Percentiles rank a stretch among this genome's conserved stretches.
Evolutionary conservation across 805 yeast species (phyloP).

Genomic region (Saturnispora halmiae): DNA sequence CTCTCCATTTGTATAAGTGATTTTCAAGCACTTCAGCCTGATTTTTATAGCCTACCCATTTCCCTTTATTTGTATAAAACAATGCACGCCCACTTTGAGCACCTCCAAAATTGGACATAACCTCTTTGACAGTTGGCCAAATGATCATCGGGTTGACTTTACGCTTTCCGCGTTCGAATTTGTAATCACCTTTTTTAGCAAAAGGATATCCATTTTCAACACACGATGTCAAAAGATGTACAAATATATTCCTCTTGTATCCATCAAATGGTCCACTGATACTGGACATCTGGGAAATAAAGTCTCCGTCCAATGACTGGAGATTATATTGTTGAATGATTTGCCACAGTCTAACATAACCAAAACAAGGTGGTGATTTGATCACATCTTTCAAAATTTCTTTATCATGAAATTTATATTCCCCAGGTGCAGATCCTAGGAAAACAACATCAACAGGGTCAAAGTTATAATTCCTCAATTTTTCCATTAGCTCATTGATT

Average conservation of each 20-base stretch:
- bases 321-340: conserved; percentile 30
- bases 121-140: conserved; percentile 28
- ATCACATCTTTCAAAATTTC: conserved; percentile 10
- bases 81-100: conserved; percentile 26
- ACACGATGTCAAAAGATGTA: conserved; percentile 41
- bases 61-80: conserved; percentile 16
- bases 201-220: conserved; percentile 26
- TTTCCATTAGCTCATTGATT: conserved; percentile 24
- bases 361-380: conserved; percentile 25
- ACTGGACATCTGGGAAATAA: conserved; percentile 40
- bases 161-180: conserved; percentile 8
- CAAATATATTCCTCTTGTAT: conserved; percentile 31
- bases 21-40: conserved; percentile 37
- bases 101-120: conserved; percentile 16
- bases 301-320: conserved; percentile 21
- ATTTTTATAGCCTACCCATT: conserved; percentile 19
- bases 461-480: conserved; percentile 36
- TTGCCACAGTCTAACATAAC: conserved; percentile 40
- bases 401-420: conserved; percentile 17
- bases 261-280: conserved; percentile 38
- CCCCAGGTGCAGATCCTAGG: conserved; percentile 48
- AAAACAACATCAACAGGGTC: conserved; percentile 40
- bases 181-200: conserved; percentile 15
- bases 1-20: conserved; percentile 39
- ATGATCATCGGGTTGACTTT: conserved; percentile 24